Evolutionary conservation across 805 yeast genomes (phyloP).

Genomic region (Lipomyces mesembrius): DNA sequence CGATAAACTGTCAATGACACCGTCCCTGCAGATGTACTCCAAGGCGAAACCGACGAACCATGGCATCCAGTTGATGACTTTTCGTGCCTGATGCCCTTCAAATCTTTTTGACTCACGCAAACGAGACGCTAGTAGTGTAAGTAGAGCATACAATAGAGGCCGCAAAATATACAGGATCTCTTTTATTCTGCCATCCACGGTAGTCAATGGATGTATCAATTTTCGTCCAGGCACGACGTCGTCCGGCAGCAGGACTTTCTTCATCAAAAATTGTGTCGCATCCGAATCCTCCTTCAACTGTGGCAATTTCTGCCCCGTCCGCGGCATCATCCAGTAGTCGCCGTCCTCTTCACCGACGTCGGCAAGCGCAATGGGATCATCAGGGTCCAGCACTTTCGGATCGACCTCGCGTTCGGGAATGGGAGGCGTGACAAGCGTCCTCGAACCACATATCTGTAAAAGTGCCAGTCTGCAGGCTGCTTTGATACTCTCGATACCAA

Average conservation of each 20-base stretch:
- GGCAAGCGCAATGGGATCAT: slow-evolving; percentile 12
- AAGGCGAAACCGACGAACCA: slow-evolving; percentile 48
- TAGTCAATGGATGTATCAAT: slow-evolving; percentile 42
- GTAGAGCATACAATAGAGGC: slow-evolving; percentile 48
- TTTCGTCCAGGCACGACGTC: slow-evolving; percentile 44
- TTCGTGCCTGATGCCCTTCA: neutral
- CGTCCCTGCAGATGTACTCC: slow-evolving; percentile 44
- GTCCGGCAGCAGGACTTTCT: slow-evolving; percentile 44
- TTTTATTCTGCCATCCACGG: slow-evolving; percentile 37
- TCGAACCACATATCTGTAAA: slow-evolving; percentile 39
- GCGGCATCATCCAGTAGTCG: slow-evolving; percentile 36
- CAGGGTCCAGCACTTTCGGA: slow-evolving; percentile 42
- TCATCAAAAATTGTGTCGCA: slow-evolving; percentile 38
- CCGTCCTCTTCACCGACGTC: slow-evolving; percentile 7
- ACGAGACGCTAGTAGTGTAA: slow-evolving; percentile 33
- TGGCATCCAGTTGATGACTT: slow-evolving; percentile 47
- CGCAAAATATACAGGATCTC: slow-evolving; percentile 48
- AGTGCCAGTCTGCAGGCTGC: slow-evolving; percentile 45
- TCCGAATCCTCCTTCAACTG: slow-evolving; percentile 31
- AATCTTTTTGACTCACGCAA: neutral
- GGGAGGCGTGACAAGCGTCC: slow-evolving; percentile 44
- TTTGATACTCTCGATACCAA: slow-evolving; percentile 37
- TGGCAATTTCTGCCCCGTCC: slow-evolving; percentile 38
- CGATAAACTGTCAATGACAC: slow-evolving; percentile 34
- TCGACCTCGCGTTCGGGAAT: slow-evolving; percentile 47